Evolutionary conservation across 2,329 filamentous ascomycete species (phyloP), one percentile per base, ranked within the genome.

Genomic region (Trichoderma brevicompactum): DNA sequence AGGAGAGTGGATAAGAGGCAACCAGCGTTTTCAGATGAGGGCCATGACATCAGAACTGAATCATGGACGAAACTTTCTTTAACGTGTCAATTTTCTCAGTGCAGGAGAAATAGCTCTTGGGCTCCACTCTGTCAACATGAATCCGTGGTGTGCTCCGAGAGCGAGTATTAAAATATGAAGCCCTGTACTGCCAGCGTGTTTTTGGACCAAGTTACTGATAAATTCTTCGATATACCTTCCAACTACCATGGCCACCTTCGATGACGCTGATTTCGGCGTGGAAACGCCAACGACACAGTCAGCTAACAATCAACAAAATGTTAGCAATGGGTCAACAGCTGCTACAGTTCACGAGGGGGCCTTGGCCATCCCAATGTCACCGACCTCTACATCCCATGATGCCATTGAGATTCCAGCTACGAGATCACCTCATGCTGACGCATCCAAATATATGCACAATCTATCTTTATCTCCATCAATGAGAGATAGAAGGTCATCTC

Each of bases 41-140:
- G 48, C 28, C 15, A 62, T 62, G 59, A 62, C 59, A 62, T 62
- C 59, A 62, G 59, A 50, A 38, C 59, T 62, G 59, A 62, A 62
- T 62, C 59, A 62, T 53, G 59, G 23, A 19, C 48, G 28, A 62
- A 62, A 53, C 59, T 38, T 62, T 62, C 59, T 41, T 53, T 34
- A 23, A 12, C 38, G 15, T 43, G n/a, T 62, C 38, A n/a, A 36
- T n/a, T 34, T 36, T 9, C 23, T 28, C 23, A 28, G 23, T 28
- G 23, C 23, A 5, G 40, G 53, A 62, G 28, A 43, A 60, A 40
- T 40, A 50, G 48, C 59, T 62, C 48, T 34, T 15, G 17, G 48
- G 28, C 48, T 62, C 59, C 59, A 62, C 59, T 61, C 6, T 6
- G 6, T 43, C 38, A 28, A 28, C 7, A 34, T n/a, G 38, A 38